Evolutionary conservation across 2,329 filamentous ascomycete species (phyloP), one percentile per base, ranked within the genome.

Genomic region (Apiospora saccharicola): DNA sequence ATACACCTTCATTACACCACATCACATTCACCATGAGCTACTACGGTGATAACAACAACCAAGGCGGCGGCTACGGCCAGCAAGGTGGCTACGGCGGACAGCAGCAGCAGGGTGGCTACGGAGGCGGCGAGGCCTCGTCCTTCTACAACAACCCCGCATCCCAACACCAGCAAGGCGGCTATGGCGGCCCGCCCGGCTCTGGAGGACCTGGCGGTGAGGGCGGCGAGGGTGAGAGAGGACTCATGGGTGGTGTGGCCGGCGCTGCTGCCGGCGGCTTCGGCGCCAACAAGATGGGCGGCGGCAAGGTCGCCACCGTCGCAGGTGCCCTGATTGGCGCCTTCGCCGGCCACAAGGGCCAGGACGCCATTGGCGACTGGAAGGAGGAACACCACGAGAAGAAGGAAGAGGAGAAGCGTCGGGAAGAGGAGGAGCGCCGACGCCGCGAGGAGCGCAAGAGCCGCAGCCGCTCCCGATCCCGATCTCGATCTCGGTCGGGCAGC

Each of bases 321-420:
- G 83, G 83, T 13, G 83, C 80, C 8, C 71, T 85, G 8, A 83
- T 79, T 5, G 84, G 84, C 16, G 84, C 83, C 14, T 78, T 85
- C 47, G 82, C 82, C 3, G 84, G 84, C 3, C 82, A 83, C 76
- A 84, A 85, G 75, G 71, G 83, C 16, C 80, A 85, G 72, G 83
- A 85, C 70, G 81, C 78, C 10, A 80, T 81, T 3, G 76, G 76
- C 4, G 83, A 85, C 73, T 80, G 80, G 53, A 46, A 41, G 43
- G 57, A 71, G 13, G 69, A 67, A 16, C 51, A n/a, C 37, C 78
- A 85, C 72, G 83, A 85, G 70, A 79, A 82, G 73, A 83, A 84
- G 77, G 75, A 77, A 41, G 77, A 78, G 44, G 72, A 77, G 72
- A 72, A 72, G 44, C 70, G 73, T 4, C 70, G 74, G 19, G 77